Conservation (phyloP, 2,329 filamentous ascomycete genomes). For the Metarhizium album region DNA sequence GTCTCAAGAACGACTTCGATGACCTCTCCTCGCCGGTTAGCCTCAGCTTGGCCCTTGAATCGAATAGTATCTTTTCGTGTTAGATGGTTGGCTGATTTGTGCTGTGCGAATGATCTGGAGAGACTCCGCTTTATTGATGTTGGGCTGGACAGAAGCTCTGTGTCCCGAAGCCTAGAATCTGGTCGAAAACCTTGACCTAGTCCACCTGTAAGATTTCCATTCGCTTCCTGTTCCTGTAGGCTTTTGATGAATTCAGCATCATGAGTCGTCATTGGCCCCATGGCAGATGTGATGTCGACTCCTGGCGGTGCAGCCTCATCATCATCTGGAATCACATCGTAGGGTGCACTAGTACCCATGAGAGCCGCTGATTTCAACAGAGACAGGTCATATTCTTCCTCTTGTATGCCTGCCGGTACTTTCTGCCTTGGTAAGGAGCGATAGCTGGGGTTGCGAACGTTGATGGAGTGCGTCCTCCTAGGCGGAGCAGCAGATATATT, state of each 20-base stretch:
- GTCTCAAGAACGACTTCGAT: constrained; percentile 44
- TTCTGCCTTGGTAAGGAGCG: constrained; percentile 13
- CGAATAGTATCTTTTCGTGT: constrained; percentile 32
- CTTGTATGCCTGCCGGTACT: constrained; percentile 18
- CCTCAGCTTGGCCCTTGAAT: constrained; percentile 44
- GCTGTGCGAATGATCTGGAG: constrained; percentile 31
- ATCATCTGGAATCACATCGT: constrained; percentile 21
- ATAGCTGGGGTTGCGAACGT: constrained; percentile 16
- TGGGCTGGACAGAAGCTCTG: constrained; percentile 35
- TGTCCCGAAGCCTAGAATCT: constrained; percentile 34
- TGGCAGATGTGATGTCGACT: constrained; percentile 35
- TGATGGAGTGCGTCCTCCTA: constrained; percentile 11
- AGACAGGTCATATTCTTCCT: constrained; percentile 33
- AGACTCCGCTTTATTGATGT: constrained; percentile 23
- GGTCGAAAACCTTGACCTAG: constrained; percentile 43
- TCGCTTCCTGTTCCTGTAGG: constrained; percentile 42
- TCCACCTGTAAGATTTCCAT: constrained; percentile 46
- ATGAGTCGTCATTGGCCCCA: constrained; percentile 34
- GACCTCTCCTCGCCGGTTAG: constrained; percentile 47
- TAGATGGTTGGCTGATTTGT: constrained; percentile 13
- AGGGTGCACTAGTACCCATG: constrained; percentile 24
- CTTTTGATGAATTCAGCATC: constrained; percentile 33
- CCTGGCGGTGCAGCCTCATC: constrained; percentile 18
- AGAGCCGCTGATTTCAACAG: constrained; percentile 31
- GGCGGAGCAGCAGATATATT: neutral